Evolutionary conservation across 306 rosid genomes (phyloP).

Genomic region (Styphnolobium japonicum): DNA sequence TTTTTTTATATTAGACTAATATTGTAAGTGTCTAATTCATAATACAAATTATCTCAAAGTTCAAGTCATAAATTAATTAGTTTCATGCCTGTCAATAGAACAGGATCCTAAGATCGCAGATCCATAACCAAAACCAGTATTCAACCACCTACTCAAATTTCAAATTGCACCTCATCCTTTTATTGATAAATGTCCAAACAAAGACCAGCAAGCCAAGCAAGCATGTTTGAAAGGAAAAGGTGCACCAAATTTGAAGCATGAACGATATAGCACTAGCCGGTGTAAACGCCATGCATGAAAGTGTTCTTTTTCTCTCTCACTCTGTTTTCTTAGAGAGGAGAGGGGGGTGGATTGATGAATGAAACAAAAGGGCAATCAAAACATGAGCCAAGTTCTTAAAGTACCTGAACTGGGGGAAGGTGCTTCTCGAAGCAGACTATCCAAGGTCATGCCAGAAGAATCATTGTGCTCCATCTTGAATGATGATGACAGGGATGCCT

Average conservation of each 20-base stretch:
- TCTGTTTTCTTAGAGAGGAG: neutral
- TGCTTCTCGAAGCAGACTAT: slow-evolving; percentile 53
- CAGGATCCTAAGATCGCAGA: neutral
- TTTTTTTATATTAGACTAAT: neutral
- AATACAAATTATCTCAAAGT: neutral
- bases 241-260: neutral
- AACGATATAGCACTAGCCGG: neutral
- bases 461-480: slow-evolving; percentile 58
- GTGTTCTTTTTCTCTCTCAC: neutral
- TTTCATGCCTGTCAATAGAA: neutral
- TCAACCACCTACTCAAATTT: neutral
- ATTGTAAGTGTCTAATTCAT: neutral
- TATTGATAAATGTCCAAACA: neutral
- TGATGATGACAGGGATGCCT: slow-evolving; percentile 55
- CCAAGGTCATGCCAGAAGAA: slow-evolving; percentile 40
- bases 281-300: neutral
- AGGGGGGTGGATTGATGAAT: neutral
- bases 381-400: slow-evolving; percentile 3
- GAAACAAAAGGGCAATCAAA: neutral
- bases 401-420: slow-evolving; percentile 86
- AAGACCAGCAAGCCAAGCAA: neutral
- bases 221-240: neutral
- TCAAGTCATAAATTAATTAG: neutral
- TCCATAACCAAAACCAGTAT: neutral
- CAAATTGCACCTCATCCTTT: neutral